Evolutionary conservation across 805 yeast genomes (phyloP), one percentile per base, ranked within the genome.

Genomic region (Lachancea mirantina): DNA sequence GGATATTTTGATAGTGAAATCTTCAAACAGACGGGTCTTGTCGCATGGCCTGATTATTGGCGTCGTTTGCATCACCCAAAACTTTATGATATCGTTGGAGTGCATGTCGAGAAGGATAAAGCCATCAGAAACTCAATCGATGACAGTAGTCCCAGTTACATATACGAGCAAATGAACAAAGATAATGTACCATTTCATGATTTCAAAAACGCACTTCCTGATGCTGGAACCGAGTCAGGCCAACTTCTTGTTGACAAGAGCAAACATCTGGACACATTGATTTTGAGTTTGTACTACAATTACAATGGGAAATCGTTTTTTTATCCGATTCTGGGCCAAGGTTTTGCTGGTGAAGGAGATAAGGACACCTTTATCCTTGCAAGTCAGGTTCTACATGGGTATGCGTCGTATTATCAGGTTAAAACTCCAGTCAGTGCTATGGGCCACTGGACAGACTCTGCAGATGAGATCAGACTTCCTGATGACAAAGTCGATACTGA

Each of bases 41-140:
- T 77, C 16, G 54, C 76, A 16, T 84, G 94, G 89, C 94, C 94
- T 2, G 95, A 84, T 57, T 84, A 77, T 55, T 84, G 95, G 95
- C 72, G 78, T 55, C 68, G 95, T 43, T 76, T 88, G 5, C 82
- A 88, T 1, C 72, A 83, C 1, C 94, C 95, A 5, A 60, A 61
- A 23, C 79, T 70, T 47, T 84, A 80, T 55, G 70, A 73, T 19
- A 75, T 84, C 42, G 84, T 84, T 0, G 82, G 75, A 2, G 61
- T 75, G 9, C 44, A 60, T 30, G 61, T 75, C 1, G 67, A 71
- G 18, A 46, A 50, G 28, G 61, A 41, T 36, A 61, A 43, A 32
- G 62, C 56, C 14, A 61, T 61, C 38, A 40, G 72, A 55, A 45
- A 50, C 30, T 42, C 48, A 14, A 43, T 55, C 43, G 68, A 45